Evolutionary conservation across 2,329 filamentous ascomycete species (phyloP), one percentile per base, ranked within the genome.

Genomic region (Colletotrichum magnum): DNA sequence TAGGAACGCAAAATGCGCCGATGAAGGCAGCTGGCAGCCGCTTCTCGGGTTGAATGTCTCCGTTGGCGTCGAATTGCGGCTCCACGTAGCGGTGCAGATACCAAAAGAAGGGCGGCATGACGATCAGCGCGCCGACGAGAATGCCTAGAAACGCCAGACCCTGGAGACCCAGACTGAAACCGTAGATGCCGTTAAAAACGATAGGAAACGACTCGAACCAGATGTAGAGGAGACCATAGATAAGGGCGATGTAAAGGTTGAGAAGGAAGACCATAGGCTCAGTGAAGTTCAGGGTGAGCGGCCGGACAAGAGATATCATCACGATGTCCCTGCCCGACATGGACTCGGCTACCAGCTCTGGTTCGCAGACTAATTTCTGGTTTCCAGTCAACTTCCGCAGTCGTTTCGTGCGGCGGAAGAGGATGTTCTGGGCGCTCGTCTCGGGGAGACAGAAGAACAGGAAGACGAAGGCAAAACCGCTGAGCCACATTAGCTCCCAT

Each of bases 1-100:
- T 81, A 6, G 91, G 90, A 21, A 93, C 90, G 4, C 93, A 80
- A 59, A 91, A 81, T 0, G 86, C 89, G 24, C 92, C 92, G 28
- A 69, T 16, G 12, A 75, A 58, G 0, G 65, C 74, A 1, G 74
- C 72, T 12, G 71, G 67, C 0, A 75, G 68, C 2, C 72, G 69
- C 5, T 69, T 70, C 41, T 75, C 74, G 1, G 71, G 68, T 6
- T 70, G 66, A 5, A 70, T 39, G 3, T 64, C 59, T 7, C 70
- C 72, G n/a, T 71, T 64, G 4, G 64, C 62, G 39, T 71, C 60
- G 16, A 74, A 61, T 10, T 73, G 61, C 6, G 58, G 57, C 56
- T 71, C 73, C n/a, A 64, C 36, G 26, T 72, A 70, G 5, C 32
- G 62, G 58, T 70, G 67, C 5, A 51, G 10, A n/a, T 71, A 71